phyloP scores from a whole-genome alignment of 2,329 filamentous ascomycete genomes.

The Arthroderma uncinatum region DNA sequence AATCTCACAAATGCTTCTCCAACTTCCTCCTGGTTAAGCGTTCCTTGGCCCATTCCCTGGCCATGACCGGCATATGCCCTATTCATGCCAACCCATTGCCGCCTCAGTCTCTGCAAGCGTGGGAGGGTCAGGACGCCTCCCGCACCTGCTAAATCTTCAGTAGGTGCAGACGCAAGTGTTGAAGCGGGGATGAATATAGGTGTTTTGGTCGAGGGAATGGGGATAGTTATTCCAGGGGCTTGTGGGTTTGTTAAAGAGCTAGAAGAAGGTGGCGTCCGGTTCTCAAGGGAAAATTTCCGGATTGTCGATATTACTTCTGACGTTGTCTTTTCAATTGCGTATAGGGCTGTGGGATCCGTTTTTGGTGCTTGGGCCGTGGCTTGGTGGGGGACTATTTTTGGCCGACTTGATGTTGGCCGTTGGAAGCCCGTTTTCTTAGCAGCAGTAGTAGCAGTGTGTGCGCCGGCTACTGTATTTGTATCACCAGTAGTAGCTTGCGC shows the following conservation, averaged over 20 bases:
- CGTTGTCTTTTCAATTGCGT: conserved; percentile 35
- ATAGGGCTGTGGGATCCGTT: conserved; percentile 33
- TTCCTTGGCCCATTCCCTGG: conserved; percentile 26
- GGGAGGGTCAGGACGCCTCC: conserved; percentile 33
- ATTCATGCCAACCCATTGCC: conserved; percentile 39
- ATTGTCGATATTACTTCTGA: conserved; percentile 33
- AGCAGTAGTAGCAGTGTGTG: conserved; percentile 2
- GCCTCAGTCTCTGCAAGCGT: conserved; percentile 32
- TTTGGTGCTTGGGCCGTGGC: conserved; percentile 33
- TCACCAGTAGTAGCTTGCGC: conserved; percentile 12
- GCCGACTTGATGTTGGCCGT: conserved; percentile 15
- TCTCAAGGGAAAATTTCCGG: conserved; percentile 30
- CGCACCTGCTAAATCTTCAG: conserved; percentile 34
- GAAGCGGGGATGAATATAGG: conserved; percentile 30
- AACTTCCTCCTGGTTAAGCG: conserved; percentile 26
- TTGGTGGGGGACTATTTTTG: conserved; percentile 25
- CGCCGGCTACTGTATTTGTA: conserved; percentile 10
- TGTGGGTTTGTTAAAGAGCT: conserved; percentile 7
- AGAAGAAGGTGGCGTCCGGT: conserved; percentile 27
- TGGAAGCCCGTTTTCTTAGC: background rate
- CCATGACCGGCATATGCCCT: conserved; percentile 29
- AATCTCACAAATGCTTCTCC: conserved; percentile 38
- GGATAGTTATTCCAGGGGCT: conserved; percentile 24
- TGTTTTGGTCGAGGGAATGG: conserved; percentile 23
- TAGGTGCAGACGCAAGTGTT: conserved; percentile 27